Percentiles rank a stretch among this genome's conserved stretches.
Evolutionary conservation across 805 yeast species (phyloP).

Genomic region (Yamadazyma nakazawae): DNA sequence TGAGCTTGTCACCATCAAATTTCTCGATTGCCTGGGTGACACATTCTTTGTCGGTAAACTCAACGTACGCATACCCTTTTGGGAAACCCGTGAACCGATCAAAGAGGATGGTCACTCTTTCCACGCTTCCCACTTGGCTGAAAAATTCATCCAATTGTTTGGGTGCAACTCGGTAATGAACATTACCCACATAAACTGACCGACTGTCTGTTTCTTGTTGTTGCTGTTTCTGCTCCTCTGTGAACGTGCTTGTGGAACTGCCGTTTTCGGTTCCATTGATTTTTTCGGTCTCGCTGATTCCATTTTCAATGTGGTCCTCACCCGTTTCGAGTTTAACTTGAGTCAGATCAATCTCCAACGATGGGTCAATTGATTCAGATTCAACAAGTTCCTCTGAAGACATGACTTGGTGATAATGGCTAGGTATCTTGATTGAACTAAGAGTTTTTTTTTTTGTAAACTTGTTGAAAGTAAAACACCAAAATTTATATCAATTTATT

Average conservation of each 20-base stretch:
- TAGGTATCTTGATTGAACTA: not conserved
- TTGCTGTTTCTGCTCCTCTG: constrained; percentile 22
- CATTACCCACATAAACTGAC: constrained; percentile 53
- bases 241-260: not conserved
- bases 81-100: constrained; percentile 45
- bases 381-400: too few species aligned
- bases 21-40: constrained; percentile 46
- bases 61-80: constrained; percentile 63
- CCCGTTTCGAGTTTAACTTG: not conserved
- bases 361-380: not conserved
- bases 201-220: constrained; percentile 50
- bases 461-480: too few species aligned
- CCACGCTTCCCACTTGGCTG: constrained; percentile 42
- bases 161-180: constrained; percentile 48
- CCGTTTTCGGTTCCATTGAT: not conserved
- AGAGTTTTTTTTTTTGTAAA: too few species aligned
- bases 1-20: constrained; percentile 40
- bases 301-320: not conserved
- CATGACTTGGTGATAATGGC: not conserved
- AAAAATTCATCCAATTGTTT: constrained; percentile 49
- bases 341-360: not conserved
- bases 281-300: not conserved
- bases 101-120: constrained; percentile 50
- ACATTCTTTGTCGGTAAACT: constrained; percentile 44
- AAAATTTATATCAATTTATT: not conserved